Conservation (phyloP, 768 basidiomycete genomes). For the Lactarius vividus region DNA sequence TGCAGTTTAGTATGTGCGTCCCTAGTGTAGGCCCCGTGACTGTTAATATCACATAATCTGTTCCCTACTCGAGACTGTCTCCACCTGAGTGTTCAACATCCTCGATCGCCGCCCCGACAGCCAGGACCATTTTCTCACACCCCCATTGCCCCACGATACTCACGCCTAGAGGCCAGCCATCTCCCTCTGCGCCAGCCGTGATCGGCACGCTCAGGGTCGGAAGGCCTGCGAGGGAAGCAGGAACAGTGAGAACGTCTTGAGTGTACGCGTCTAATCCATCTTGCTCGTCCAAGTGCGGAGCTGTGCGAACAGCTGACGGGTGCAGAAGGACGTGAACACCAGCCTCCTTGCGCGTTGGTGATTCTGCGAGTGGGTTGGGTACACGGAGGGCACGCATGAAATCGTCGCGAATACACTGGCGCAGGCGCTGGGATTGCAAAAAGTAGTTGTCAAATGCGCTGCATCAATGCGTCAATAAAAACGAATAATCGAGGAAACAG, state of each 20-base stretch:
- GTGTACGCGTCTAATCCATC: conserved; percentile 59
- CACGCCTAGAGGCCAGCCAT: conserved; percentile 81
- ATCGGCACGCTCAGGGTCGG: conserved; percentile 76
- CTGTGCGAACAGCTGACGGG: conserved; percentile 83
- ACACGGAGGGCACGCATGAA: conserved; percentile 67
- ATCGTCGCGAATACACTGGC: conserved; percentile 67
- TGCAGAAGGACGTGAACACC: conserved; percentile 82
- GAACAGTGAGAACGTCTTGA: conserved; percentile 90
- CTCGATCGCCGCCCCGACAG: conserved; percentile 51
- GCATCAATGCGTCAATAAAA: neutral
- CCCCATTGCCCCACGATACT: conserved; percentile 92
- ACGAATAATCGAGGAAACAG: neutral
- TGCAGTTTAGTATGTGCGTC: conserved; percentile 5
- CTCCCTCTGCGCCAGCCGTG: conserved; percentile 37
- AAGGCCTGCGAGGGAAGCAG: conserved; percentile 86
- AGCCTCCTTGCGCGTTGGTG: conserved; percentile 1
- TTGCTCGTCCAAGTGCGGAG: conserved; percentile 52
- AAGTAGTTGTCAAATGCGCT: conserved; percentile 99
- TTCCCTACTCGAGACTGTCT: neutral
- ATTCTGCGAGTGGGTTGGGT: conserved; percentile 47
- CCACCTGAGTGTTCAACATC: neutral
- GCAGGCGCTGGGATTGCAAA: conserved; percentile 84
- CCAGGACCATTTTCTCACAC: conserved; percentile 56
- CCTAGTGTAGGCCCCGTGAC: conserved; percentile 9
- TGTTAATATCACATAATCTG: conserved; percentile 15